phyloP scores from a whole-genome alignment of 768 basidiomycete species.

The Tubosaeta sp. region DNA sequence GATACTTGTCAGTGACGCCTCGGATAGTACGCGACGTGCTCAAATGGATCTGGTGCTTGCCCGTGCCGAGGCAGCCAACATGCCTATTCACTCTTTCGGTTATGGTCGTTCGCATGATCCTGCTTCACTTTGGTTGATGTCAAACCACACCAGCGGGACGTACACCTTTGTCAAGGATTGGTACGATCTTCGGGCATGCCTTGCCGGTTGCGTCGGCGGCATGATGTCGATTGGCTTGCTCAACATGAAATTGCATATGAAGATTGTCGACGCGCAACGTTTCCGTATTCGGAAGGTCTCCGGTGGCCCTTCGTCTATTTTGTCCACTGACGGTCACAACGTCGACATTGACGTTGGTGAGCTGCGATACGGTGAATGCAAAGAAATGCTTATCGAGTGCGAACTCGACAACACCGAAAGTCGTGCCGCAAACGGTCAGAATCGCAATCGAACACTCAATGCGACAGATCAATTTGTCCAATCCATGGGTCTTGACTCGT shows the following conservation, averaged over 20 bases:
- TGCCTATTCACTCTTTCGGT: slow-evolving; percentile 96
- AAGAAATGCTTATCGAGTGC: slow-evolving; percentile 92
- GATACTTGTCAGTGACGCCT: slow-evolving; percentile 88
- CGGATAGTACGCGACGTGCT: slow-evolving; percentile 87
- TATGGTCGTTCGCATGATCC: slow-evolving; percentile 98
- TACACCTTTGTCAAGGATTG: slow-evolving; percentile 99
- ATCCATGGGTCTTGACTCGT: slow-evolving; percentile 75
- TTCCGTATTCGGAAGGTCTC: slow-evolving; percentile 95
- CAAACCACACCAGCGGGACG: slow-evolving; percentile 94
- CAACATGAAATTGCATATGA: slow-evolving; percentile 94
- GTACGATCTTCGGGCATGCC: slow-evolving; percentile 89
- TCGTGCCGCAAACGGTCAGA: slow-evolving; percentile 11
- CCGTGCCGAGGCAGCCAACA: slow-evolving; percentile 92
- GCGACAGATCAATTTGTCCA: slow-evolving; percentile 90
- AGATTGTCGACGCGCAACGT: slow-evolving; percentile 82
- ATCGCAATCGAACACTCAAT: slow-evolving; percentile 43
- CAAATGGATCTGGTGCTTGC: slow-evolving; percentile 99
- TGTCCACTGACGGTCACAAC: slow-evolving; percentile 88
- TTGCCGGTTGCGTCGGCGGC: slow-evolving; percentile 93
- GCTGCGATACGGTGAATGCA: slow-evolving; percentile 90
- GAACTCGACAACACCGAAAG: slow-evolving; percentile 80
- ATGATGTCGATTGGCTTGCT: slow-evolving; percentile 94
- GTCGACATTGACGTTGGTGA: slow-evolving; percentile 95
- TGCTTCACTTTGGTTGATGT: slow-evolving; percentile 97
- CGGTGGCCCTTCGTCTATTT: slow-evolving; percentile 81